Conservation (phyloP, 2,329 filamentous ascomycete genomes). For the Hyphodiscus sp. region DNA sequence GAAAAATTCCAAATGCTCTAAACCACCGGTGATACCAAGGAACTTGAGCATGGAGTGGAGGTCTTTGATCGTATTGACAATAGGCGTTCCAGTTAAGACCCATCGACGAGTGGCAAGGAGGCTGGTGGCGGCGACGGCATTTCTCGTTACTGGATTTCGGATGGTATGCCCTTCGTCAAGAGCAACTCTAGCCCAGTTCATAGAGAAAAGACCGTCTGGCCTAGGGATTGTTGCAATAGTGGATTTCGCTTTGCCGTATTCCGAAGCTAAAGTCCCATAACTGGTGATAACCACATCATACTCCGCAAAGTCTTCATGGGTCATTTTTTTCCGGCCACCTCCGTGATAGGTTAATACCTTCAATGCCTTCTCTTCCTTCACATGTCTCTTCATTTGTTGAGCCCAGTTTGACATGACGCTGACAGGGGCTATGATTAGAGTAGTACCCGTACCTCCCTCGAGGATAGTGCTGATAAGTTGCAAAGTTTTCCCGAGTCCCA, state of each 20-base stretch:
- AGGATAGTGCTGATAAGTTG: conserved; percentile 78
- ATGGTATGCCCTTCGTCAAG: conserved; percentile 81
- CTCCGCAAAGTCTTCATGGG: conserved; percentile 48
- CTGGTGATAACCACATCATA: conserved; percentile 79
- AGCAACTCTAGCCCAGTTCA: conserved; percentile 72
- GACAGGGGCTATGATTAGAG: conserved; percentile 74
- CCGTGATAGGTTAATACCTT: conserved; percentile 72
- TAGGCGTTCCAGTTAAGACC: conserved; percentile 76
- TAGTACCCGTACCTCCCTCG: conserved; percentile 48
- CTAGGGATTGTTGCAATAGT: conserved; percentile 37
- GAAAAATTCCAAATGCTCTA: conserved; percentile 69
- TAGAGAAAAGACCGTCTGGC: conserved; percentile 49
- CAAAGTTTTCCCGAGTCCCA: conserved; percentile 89
- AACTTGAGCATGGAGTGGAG: conserved; percentile 76
- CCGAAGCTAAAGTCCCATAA: conserved; percentile 68
- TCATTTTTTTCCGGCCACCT: conserved; percentile 47
- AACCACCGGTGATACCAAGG: conserved; percentile 66
- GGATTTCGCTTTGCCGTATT: conserved; percentile 47
- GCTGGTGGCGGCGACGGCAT: conserved; percentile 59
- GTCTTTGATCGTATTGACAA: conserved; percentile 77
- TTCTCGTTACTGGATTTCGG: conserved; percentile 69
- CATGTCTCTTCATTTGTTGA: conserved; percentile 68
- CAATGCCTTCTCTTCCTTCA: conserved; percentile 55
- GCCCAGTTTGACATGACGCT: conserved; percentile 90
- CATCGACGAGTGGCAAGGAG: conserved; percentile 68